A percentile compares a stretch with the other conserved stretches of the same genome.
These are phyloP conservation scores for Chaetomiaceae sp. DNA, from an alignment of 2,329 filamentous ascomycete species.

Conservation along the genomic window DNA sequence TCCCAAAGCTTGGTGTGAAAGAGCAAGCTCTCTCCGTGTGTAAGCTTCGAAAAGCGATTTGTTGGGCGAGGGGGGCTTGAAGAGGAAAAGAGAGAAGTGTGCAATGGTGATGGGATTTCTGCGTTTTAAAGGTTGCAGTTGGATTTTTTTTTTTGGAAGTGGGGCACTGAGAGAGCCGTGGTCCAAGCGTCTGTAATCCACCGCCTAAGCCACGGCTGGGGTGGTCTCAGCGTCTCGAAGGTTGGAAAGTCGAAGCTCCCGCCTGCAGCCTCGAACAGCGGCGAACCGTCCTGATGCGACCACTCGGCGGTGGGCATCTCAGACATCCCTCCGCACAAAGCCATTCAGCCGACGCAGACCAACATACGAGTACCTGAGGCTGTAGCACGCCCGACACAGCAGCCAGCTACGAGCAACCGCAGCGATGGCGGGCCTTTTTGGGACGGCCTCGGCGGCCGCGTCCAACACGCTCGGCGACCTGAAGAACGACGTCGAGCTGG, in stretches of 20 bases:
- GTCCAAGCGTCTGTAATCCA: not conserved
- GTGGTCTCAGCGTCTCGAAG: not conserved
- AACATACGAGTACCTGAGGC: no score
- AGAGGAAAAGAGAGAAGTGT: constrained; percentile 32
- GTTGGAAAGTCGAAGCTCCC: no score
- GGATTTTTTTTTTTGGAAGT: constrained; percentile 5
- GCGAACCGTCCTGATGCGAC: no score
- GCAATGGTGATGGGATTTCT: constrained; percentile 3
- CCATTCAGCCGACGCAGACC: no score
- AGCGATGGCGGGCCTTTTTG: constrained; percentile 60
- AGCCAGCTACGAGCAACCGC: not conserved
- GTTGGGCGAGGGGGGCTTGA: constrained; percentile 86
- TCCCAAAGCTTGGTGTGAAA: constrained; percentile 73
- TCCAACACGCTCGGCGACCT: constrained; percentile 82
- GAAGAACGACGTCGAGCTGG: constrained; percentile 77
- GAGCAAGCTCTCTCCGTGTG: constrained; percentile 63
- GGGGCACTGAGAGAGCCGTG: not conserved
- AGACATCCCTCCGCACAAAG: no score
- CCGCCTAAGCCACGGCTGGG: not conserved
- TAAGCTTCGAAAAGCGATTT: constrained; percentile 99
- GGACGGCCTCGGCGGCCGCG: constrained; percentile 44
- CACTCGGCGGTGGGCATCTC: no score
- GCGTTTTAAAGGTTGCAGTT: no score
- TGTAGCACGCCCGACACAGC: no score
- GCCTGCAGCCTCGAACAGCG: no score